Conservation (phyloP, 345 rosid species). For the Microcos paniculata region DNA sequence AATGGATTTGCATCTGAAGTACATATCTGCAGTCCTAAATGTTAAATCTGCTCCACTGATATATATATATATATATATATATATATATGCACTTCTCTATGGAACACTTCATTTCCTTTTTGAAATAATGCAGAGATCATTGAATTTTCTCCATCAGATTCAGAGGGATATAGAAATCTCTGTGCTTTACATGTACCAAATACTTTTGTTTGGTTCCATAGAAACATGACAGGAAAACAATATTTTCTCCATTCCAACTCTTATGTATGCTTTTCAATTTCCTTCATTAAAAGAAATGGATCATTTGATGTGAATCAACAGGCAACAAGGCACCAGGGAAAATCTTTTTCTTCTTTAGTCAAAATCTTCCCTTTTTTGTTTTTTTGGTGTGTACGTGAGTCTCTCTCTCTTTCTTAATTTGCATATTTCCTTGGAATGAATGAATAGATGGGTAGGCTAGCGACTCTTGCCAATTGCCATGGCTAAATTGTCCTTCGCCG, state of each 20-base stretch:
- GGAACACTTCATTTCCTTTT: not conserved
- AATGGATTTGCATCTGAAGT: not conserved
- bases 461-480: not conserved
- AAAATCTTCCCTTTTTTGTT: too few species aligned
- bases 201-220: too few species aligned
- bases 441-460: not conserved
- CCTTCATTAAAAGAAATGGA: not conserved
- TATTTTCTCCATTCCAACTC: not conserved
- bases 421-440: not conserved
- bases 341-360: not conserved
- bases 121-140: too few species aligned
- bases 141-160: too few species aligned
- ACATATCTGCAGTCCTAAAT: not conserved
- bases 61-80: too few species aligned
- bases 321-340: not conserved
- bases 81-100: not conserved
- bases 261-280: not conserved
- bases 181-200: too few species aligned
- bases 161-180: too few species aligned
- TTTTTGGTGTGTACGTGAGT: too few species aligned
- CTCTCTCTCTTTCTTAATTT: not conserved
- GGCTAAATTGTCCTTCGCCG: not conserved
- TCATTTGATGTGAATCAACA: not conserved
- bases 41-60: not conserved
- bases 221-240: too few species aligned